Conservation (phyloP, 202 grass and related monocot genomes). For the Schoenoplectus triqueter region DNA sequence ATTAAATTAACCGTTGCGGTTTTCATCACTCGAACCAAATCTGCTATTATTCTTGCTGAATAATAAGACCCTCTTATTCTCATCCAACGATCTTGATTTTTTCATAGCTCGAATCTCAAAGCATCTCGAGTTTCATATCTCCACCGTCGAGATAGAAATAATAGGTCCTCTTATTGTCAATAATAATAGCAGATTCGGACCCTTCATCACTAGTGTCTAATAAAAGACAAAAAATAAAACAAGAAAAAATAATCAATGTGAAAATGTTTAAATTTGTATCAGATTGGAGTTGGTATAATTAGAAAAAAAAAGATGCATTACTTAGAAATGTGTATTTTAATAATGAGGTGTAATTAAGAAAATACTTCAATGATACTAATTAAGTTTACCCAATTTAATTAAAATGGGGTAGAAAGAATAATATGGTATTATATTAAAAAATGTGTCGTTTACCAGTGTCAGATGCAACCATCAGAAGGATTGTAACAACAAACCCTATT, state of each 20-base stretch:
- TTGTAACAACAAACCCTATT: constrained; percentile 17
- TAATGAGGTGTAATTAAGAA: constrained; percentile 20
- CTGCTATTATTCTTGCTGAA: too few relatives aligned
- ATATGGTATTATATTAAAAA: constrained; percentile 14
- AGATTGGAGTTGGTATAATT: constrained; percentile 28
- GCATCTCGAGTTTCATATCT: too few relatives aligned
- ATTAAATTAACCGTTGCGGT: constrained; percentile 14
- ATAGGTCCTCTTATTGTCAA: too few relatives aligned
- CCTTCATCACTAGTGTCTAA: background rate
- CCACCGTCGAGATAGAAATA: too few relatives aligned
- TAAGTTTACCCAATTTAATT: background rate
- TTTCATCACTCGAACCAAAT: background rate
- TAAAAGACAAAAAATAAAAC: background rate
- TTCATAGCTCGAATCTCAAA: too few relatives aligned
- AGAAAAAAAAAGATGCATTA: constrained; percentile 25
- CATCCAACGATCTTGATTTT: too few relatives aligned
- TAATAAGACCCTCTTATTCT: too few relatives aligned
- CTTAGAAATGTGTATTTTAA: background rate
- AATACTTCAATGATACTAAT: background rate
- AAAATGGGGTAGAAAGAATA: constrained; percentile 11
- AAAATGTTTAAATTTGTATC: background rate
- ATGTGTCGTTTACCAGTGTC: constrained; percentile 35
- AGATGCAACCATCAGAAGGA: background rate
- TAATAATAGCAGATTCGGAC: too few relatives aligned
- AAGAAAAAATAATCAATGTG: background rate